phyloP scores from a whole-genome alignment of 1,284 basidiomycete species.

The Leccinum glutinopallens region DNA sequence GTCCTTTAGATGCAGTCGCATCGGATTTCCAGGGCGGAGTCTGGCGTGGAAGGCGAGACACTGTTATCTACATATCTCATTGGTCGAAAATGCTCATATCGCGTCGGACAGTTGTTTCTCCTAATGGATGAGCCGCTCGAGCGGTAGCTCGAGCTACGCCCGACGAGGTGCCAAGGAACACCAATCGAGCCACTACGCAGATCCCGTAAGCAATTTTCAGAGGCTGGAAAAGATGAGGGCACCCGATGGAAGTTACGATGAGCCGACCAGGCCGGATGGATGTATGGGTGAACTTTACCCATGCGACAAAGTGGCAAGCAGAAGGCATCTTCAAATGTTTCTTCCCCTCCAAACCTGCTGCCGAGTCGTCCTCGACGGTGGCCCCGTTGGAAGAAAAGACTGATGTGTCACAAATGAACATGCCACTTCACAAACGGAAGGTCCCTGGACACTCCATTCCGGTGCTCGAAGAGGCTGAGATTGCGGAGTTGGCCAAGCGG shows the following conservation, averaged over 20 bases:
- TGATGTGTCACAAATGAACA: slow-evolving; percentile 63
- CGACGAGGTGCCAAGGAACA: slow-evolving; percentile 43
- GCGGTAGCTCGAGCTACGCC: slow-evolving; percentile 31
- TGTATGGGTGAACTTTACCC: slow-evolving; percentile 86
- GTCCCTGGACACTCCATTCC: slow-evolving; percentile 59
- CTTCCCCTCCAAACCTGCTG: slow-evolving; percentile 66
- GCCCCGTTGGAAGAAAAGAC: slow-evolving; percentile 32
- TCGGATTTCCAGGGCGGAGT: slow-evolving; percentile 65
- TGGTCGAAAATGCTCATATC: slow-evolving; percentile 13
- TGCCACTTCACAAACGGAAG: slow-evolving; percentile 71
- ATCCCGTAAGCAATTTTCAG: slow-evolving; percentile 54
- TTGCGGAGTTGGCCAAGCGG: slow-evolving; percentile 70
- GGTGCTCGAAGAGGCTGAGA: slow-evolving; percentile 69
- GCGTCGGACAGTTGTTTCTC: slow-evolving; percentile 57
- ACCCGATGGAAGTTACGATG: slow-evolving; percentile 75
- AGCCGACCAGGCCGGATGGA: slow-evolving; percentile 82
- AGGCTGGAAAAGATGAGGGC: slow-evolving; percentile 66
- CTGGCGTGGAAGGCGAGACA: slow-evolving; percentile 74
- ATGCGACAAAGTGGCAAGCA: slow-evolving; percentile 85
- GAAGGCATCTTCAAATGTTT: slow-evolving; percentile 91
- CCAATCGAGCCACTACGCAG: slow-evolving; percentile 49
- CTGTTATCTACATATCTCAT: slow-evolving; percentile 10
- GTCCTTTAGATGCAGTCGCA: slow-evolving; percentile 37
- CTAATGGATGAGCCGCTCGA: slow-evolving; percentile 60
- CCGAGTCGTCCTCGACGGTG: slow-evolving; percentile 21